Evolutionary conservation across 495 filamentous ascomycete species (phyloP).

Genomic region (Aspergillus leporis): DNA sequence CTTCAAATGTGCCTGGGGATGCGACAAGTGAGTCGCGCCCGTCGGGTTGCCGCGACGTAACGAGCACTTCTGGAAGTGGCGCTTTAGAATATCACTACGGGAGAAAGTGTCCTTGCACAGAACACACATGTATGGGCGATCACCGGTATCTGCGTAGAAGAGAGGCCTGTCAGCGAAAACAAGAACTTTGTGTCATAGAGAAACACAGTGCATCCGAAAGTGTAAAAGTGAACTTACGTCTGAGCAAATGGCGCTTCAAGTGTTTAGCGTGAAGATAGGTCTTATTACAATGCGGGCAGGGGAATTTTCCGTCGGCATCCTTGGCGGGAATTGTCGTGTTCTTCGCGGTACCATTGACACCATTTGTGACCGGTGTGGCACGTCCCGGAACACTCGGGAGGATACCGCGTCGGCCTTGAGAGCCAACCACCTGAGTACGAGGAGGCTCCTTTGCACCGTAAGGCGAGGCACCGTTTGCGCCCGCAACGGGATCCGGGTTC

Average conservation of each 20-base stretch:
- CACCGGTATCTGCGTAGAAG: slow-evolving; percentile 74
- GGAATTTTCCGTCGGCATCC: slow-evolving; percentile 94
- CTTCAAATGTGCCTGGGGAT: slow-evolving; percentile 85
- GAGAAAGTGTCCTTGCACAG: slow-evolving; percentile 99
- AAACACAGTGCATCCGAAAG: neutral
- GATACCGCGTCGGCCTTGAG: slow-evolving; percentile 85
- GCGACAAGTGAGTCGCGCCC: slow-evolving; percentile 85
- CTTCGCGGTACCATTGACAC: slow-evolving; percentile 64
- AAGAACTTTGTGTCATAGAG: neutral
- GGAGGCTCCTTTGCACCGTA: slow-evolving; percentile 53
- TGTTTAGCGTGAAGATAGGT: slow-evolving; percentile 98
- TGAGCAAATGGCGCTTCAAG: slow-evolving; percentile 88
- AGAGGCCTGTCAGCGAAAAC: slow-evolving; percentile 8
- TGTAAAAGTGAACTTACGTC: slow-evolving; percentile 67
- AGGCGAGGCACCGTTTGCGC: slow-evolving; percentile 40
- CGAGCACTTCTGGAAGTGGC: slow-evolving; percentile 98
- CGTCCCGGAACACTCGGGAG: slow-evolving; percentile 86
- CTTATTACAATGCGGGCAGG: slow-evolving; percentile 95
- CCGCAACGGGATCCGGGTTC: slow-evolving; percentile 38
- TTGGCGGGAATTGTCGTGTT: slow-evolving; percentile 81
- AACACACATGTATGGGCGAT: slow-evolving; percentile 94
- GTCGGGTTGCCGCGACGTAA: slow-evolving; percentile 92
- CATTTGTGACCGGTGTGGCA: slow-evolving; percentile 61
- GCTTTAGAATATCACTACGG: slow-evolving; percentile 95
- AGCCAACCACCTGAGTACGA: slow-evolving; percentile 88